Evolutionary conservation across 2,329 filamentous ascomycete species (phyloP).

Genomic region (Sclerotinia spermophila): DNA sequence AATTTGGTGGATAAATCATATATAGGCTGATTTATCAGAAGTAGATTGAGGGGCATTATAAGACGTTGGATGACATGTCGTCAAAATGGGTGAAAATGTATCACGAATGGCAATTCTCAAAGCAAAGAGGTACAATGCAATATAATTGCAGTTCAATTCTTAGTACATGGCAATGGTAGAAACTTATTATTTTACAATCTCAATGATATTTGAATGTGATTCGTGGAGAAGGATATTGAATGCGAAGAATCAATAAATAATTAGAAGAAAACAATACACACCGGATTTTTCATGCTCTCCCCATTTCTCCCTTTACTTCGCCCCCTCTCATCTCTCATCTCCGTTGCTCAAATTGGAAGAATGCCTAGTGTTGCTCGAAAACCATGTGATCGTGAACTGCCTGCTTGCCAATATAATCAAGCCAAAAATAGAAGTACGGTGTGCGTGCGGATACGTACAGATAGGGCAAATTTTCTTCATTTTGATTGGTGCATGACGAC

Average conservation of each 20-base stretch:
- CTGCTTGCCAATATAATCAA: conserved; percentile 37
- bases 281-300: conserved; percentile 15
- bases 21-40: conserved; percentile 18
- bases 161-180: conserved; percentile 22
- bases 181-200: conserved; percentile 25
- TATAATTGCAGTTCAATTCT: conserved; percentile 16
- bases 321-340: not conserved
- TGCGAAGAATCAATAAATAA: conserved; percentile 21
- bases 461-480: conserved; percentile 19
- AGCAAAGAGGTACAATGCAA: not conserved
- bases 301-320: not conserved
- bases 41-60: conserved; percentile 52
- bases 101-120: conserved; percentile 11
- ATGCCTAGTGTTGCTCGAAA: not conserved
- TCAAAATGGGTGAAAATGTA: conserved; percentile 35
- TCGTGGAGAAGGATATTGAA: conserved; percentile 17
- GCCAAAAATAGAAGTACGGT: conserved; percentile 30
- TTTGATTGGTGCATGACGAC: not conserved
- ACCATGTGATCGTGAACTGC: conserved; percentile 19
- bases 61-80: conserved; percentile 59
- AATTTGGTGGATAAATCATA: not conserved
- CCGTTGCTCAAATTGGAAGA: not conserved
- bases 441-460: conserved; percentile 39
- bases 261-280: conserved; percentile 24
- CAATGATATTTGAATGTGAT: not conserved